Conservation (phyloP, 2,329 filamentous ascomycete species). For the Acephala macrosclerotiorum region DNA sequence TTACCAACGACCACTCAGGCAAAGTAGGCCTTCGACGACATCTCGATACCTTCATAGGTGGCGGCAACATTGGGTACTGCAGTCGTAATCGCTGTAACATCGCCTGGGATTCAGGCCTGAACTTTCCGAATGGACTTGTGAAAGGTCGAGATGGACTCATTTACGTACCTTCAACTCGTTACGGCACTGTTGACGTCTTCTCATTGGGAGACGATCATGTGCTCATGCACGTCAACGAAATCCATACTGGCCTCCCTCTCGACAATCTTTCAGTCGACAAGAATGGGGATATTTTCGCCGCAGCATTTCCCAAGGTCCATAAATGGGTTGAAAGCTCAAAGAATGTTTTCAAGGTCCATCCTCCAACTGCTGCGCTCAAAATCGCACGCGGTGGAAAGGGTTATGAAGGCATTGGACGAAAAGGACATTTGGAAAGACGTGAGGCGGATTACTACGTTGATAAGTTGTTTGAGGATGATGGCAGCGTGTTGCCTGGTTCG, state of each 20-base stretch:
- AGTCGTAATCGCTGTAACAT: slow-evolving; percentile 38
- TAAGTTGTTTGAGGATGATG: slow-evolving; percentile 48
- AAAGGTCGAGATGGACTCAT: slow-evolving; percentile 44
- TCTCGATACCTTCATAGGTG: slow-evolving; percentile 41
- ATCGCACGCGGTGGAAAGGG: slow-evolving; percentile 35
- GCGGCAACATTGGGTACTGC: slow-evolving; percentile 44
- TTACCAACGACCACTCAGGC: slow-evolving; percentile 47
- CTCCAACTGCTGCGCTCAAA: slow-evolving; percentile 37
- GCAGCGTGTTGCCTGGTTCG: slow-evolving; percentile 37
- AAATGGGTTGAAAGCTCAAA: slow-evolving; percentile 34
- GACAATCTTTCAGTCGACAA: slow-evolving; percentile 48
- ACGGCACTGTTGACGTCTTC: slow-evolving; percentile 39
- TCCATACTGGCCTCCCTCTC: slow-evolving; percentile 42
- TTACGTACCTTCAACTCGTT: slow-evolving; percentile 44
- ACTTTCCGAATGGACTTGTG: slow-evolving; percentile 46
- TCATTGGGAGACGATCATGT: slow-evolving; percentile 29
- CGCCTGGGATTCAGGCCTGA: slow-evolving; percentile 38
- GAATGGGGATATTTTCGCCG: slow-evolving; percentile 46
- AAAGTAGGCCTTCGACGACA: slow-evolving; percentile 42
- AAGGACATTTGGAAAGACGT: slow-evolving; percentile 13
- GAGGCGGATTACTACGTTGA: slow-evolving; percentile 36
- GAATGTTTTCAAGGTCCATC: slow-evolving; percentile 33
- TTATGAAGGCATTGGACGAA: slow-evolving; percentile 13
- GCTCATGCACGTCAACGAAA: slow-evolving; percentile 35
- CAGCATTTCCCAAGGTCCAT: slow-evolving; percentile 42